A percentile compares a stretch with the other conserved stretches of the same genome.
phyloP scores from a whole-genome alignment of 139 green algal genomes.

The Klebsormidium nitens region DNA sequence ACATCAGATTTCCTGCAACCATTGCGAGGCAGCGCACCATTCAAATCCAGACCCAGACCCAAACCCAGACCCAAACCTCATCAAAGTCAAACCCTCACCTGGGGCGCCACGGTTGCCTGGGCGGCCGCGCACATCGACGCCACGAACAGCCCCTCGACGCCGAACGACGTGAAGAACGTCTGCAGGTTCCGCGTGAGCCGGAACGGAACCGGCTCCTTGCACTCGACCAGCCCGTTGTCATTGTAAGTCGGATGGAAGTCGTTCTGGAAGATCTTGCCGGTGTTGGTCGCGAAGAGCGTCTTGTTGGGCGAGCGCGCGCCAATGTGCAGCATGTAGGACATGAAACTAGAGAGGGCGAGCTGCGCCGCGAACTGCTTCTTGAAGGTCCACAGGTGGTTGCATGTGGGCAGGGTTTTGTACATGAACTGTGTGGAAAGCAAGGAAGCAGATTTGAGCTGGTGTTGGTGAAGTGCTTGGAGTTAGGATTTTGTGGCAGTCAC shows the following conservation, averaged over 20 bases:
- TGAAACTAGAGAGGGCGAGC: constrained; percentile 70
- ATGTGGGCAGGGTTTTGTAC: constrained; percentile 90
- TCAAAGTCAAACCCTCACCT: constrained; percentile 7
- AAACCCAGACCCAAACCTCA: background rate
- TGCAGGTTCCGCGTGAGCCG: constrained; percentile 94
- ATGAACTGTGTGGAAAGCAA: constrained; percentile 91
- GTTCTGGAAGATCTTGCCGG: constrained; percentile 72
- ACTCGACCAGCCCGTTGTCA: no score
- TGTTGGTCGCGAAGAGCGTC: constrained; percentile 80
- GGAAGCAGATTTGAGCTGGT: no score
- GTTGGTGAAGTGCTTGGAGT: no score
- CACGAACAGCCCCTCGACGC: constrained; percentile 70
- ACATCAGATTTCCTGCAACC: no score
- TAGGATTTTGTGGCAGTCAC: no score
- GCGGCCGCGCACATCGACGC: constrained; percentile 37
- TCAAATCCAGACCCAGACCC: background rate
- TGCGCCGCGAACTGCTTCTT: constrained; percentile 85
- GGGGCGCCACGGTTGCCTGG: constrained; percentile 23
- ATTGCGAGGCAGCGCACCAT: no score
- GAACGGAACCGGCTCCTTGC: constrained; percentile 87
- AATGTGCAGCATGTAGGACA: constrained; percentile 71
- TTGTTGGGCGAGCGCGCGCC: constrained; percentile 78
- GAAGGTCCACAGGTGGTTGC: constrained; percentile 86
- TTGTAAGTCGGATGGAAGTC: constrained; percentile 72
- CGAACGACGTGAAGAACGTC: constrained; percentile 90